These are phyloP conservation scores for Rosa chinensis DNA, from an alignment of 306 rosid genomes.

Conservation along the genomic window DNA sequence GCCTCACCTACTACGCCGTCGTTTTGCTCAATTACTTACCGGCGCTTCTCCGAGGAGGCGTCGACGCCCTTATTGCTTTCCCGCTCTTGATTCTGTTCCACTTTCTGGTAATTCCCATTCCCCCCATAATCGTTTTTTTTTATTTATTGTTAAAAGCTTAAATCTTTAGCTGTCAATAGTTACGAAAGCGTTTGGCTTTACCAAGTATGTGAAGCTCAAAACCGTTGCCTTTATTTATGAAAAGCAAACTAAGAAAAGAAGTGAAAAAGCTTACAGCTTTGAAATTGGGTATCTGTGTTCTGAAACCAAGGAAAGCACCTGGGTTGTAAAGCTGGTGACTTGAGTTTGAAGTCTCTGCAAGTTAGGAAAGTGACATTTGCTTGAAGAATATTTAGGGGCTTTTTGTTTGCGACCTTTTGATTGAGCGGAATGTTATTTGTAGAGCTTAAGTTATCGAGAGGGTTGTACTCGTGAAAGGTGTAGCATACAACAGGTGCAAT, in stretches of 20 bases:
- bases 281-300: background rate
- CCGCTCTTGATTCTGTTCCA: conserved; percentile 57
- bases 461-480: background rate
- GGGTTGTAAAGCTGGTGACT: background rate
- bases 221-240: background rate
- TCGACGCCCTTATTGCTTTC: conserved; percentile 37
- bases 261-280: background rate
- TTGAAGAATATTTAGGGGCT: background rate
- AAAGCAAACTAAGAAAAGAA: background rate
- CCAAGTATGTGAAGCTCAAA: background rate
- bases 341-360: background rate
- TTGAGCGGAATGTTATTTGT: background rate
- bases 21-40: conserved; percentile 63
- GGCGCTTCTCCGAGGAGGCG: conserved; percentile 45
- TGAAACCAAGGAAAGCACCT: background rate
- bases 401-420: background rate
- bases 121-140: background rate
- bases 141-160: background rate
- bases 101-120: conserved; percentile 45
- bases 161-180: background rate
- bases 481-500: background rate
- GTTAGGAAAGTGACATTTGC: conserved; percentile 6
- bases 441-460: background rate
- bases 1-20: conserved; percentile 62
- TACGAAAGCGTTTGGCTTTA: background rate